phyloP scores from a whole-genome alignment of 192 early-diverging fungal species.

The Haplosporangium gracile region DNA sequence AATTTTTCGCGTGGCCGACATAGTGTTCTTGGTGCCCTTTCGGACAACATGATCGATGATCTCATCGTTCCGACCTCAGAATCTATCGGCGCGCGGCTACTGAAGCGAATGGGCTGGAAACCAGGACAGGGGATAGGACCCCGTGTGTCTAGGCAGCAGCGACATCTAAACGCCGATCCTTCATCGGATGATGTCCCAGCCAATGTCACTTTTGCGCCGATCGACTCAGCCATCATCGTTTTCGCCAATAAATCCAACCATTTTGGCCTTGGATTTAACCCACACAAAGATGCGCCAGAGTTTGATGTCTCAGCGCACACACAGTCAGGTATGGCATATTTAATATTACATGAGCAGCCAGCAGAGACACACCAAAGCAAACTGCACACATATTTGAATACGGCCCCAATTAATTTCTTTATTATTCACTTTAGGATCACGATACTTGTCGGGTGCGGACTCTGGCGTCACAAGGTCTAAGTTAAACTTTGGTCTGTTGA shows the following conservation, averaged over 20 bases:
- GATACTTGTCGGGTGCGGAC: conserved; percentile 32
- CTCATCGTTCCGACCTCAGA: conserved; percentile 75
- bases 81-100: conserved; percentile 70
- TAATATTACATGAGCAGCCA: neutral
- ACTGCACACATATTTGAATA: neutral
- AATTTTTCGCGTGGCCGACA: neutral
- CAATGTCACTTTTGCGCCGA: conserved; percentile 74
- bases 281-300: conserved; percentile 74
- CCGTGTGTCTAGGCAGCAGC: conserved; percentile 62
- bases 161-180: conserved; percentile 9
- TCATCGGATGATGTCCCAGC: conserved; percentile 60
- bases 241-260: conserved; percentile 68
- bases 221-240: conserved; percentile 65
- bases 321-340: conserved; percentile 21
- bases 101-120: conserved; percentile 90
- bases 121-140: conserved; percentile 90
- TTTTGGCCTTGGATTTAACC: conserved; percentile 80
- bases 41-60: conserved; percentile 66
- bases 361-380: neutral
- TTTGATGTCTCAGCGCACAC: conserved; percentile 47
- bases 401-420: neutral
- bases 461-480: conserved; percentile 25
- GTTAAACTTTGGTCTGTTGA: conserved; percentile 78
- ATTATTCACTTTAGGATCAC: conserved; percentile 1
- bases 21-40: conserved; percentile 58